Percentiles rank a stretch among this genome's conserved stretches.
Evolutionary conservation across 139 green algal genomes (phyloP).

Genomic region (Tetradesmus obliquus): DNA sequence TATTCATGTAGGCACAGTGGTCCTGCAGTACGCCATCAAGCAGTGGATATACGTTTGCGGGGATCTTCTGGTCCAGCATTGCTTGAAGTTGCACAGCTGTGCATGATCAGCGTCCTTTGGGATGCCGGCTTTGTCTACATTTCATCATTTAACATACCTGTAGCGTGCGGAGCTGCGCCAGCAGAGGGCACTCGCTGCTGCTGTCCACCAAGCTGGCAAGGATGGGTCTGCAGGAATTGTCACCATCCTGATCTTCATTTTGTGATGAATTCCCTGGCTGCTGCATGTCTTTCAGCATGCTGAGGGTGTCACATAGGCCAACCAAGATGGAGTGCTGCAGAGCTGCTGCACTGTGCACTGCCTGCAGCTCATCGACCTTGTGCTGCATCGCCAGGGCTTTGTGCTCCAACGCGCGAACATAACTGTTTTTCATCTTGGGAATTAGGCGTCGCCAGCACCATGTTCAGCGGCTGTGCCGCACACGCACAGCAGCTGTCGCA

Average conservation of each 20-base stretch:
- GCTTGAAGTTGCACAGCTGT: too few relatives aligned
- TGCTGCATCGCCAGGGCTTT: background rate
- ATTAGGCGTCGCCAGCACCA: too few relatives aligned
- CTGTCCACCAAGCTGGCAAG: background rate
- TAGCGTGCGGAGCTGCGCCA: background rate
- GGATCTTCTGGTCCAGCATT: too few relatives aligned
- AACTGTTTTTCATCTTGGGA: too few relatives aligned
- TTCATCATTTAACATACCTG: too few relatives aligned
- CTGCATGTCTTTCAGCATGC: background rate
- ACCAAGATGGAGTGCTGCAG: background rate
- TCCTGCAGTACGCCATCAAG: too few relatives aligned
- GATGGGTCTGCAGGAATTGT: background rate
- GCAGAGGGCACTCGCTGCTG: background rate
- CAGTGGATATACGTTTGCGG: too few relatives aligned
- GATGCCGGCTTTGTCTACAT: too few relatives aligned
- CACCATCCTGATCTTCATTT: background rate
- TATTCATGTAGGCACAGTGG: too few relatives aligned
- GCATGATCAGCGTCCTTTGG: too few relatives aligned
- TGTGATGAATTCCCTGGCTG: background rate
- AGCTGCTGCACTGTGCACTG: background rate
- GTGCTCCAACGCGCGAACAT: background rate
- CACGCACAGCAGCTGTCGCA: too few relatives aligned
- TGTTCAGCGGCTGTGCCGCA: too few relatives aligned
- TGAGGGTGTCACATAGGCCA: background rate
- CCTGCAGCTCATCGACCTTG: background rate